These are phyloP conservation scores for Boeremia exigua DNA, from an alignment of 2,329 filamentous ascomycete species.

Conservation along the genomic window DNA sequence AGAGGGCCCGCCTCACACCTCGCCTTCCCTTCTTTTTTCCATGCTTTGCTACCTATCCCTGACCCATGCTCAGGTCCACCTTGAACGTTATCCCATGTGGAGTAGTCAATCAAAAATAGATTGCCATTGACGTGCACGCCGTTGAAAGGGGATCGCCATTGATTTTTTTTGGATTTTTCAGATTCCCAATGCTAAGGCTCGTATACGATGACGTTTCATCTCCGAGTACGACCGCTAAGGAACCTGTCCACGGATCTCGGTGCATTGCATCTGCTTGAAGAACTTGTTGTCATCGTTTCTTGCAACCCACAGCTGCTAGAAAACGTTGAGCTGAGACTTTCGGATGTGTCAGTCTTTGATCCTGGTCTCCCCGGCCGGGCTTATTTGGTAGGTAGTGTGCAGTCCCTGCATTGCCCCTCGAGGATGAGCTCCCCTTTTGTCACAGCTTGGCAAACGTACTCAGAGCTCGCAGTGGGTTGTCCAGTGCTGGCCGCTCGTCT, in stretches of 20 bases:
- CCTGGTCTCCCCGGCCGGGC: no score
- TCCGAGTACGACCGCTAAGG: conserved; percentile 1
- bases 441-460: no score
- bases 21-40: neutral
- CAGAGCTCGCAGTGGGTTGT: no score
- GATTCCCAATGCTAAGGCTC: neutral
- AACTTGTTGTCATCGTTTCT: neutral
- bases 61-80: conserved; percentile 1
- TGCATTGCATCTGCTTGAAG: neutral
- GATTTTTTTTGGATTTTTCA: neutral
- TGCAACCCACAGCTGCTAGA: no score
- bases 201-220: neutral
- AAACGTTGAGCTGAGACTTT: no score
- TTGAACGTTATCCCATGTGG: neutral
- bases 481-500: no score
- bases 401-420: no score
- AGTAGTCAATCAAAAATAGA: neutral
- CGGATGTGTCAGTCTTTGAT: no score
- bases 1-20: neutral
- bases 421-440: no score
- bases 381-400: no score
- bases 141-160: neutral
- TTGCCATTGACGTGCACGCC: neutral
- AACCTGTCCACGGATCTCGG: neutral
- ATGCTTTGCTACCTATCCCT: neutral